Percentiles rank a stretch among this genome's conserved stretches.
Conservation (phyloP, 2,329 filamentous ascomycete genomes). For the Podosphaera xanthii region DNA sequence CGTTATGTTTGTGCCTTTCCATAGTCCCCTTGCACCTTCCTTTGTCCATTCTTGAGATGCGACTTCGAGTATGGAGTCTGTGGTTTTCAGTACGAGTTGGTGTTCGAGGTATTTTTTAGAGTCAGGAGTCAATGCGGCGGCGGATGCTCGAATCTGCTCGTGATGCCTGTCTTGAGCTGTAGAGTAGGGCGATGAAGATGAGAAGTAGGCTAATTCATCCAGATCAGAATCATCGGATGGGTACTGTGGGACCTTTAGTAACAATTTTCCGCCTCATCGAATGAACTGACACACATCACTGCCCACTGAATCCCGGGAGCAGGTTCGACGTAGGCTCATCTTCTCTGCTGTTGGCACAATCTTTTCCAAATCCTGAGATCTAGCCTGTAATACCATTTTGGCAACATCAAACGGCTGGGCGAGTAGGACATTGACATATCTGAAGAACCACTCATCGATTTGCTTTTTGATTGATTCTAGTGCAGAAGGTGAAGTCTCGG, state of each 20-base stretch:
- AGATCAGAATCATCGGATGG: conserved; percentile 45
- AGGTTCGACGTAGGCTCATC: conserved; percentile 5
- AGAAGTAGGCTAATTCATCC: conserved; percentile 72
- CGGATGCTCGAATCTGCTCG: too few species aligned
- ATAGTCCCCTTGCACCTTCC: conserved; percentile 76
- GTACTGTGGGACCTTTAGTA: conserved; percentile 15
- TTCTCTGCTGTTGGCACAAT: conserved; percentile 6
- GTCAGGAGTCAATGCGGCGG: conserved; percentile 13
- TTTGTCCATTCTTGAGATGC: conserved; percentile 73
- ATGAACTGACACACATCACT: conserved; percentile 8
- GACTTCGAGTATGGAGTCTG: conserved; percentile 68
- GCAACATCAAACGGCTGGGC: conserved; percentile 94
- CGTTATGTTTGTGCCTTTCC: conserved; percentile 81
- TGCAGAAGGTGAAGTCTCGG: conserved; percentile 51
- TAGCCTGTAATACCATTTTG: conserved; percentile 75
- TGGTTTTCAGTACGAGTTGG: conserved; percentile 46
- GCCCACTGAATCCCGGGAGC: conserved; percentile 10
- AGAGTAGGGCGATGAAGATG: conserved; percentile 28
- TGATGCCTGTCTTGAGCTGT: too few species aligned
- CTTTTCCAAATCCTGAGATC: conserved; percentile 22
- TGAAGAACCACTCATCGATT: conserved; percentile 70
- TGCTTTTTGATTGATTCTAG: conserved; percentile 54
- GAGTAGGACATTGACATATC: conserved; percentile 72
- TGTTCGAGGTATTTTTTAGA: conserved; percentile 22
- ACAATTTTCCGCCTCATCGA: not conserved